These are phyloP conservation scores for Pestalotiopsis sp. DNA, from an alignment of 2,329 filamentous ascomycete species.

Conservation along the genomic window DNA sequence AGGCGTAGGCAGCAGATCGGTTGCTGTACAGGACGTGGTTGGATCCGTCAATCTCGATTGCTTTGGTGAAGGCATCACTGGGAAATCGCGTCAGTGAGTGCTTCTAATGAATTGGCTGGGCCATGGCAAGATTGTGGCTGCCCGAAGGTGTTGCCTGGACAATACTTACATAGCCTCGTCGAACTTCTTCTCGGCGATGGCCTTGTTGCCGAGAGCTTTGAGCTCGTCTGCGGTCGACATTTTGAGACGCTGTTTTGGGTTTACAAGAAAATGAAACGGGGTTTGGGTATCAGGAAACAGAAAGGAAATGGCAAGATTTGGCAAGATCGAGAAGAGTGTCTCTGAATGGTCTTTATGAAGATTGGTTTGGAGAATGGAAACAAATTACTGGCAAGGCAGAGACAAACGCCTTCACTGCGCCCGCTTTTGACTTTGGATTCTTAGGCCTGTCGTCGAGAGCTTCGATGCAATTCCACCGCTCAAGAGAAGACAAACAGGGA, in stretches of 20 bases:
- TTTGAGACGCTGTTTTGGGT: conserved; percentile 11
- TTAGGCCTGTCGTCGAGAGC: conserved; percentile 7
- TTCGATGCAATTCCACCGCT: conserved; percentile 13
- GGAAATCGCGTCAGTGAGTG: conserved; percentile 1
- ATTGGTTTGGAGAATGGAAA: conserved; percentile 1
- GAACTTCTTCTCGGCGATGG: conserved; percentile 97
- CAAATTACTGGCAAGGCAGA: conserved; percentile 3
- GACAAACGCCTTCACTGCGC: not conserved
- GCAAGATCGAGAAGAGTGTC: not conserved
- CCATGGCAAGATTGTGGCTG: no score
- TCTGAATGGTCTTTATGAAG: not conserved
- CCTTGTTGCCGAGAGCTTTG: conserved; percentile 98
- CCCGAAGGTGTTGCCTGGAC: no score
- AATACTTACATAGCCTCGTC: conserved; percentile 85
- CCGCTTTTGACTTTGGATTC: not conserved
- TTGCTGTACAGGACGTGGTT: conserved; percentile 99
- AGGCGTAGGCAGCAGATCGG: conserved; percentile 85
- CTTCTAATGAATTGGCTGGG: no score
- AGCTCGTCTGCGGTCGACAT: conserved; percentile 75
- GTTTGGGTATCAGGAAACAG: conserved; percentile 3
- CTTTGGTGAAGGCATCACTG: conserved; percentile 92
- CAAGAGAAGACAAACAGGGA: conserved; percentile 6
- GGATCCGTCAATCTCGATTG: conserved; percentile 81
- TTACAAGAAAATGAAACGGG: not conserved
- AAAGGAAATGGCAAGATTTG: not conserved